Evolutionary conservation across 371 early-diverging fungal species (phyloP), one percentile per base, ranked within the genome.

Genomic region (Zychaea mexicana): DNA sequence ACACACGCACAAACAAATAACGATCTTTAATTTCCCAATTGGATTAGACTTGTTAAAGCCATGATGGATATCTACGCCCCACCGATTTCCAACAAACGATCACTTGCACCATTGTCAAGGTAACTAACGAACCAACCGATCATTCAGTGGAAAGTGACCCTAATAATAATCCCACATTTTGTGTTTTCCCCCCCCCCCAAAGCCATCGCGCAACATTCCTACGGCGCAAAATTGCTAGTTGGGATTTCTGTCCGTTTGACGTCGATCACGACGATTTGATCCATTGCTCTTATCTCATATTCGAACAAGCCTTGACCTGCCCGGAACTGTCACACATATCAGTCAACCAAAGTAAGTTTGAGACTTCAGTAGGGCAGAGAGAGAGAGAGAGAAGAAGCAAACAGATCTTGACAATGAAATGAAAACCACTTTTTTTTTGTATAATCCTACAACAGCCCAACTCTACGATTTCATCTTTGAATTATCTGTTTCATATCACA

Each of bases 221-320:
- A 5, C 73, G 76, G 66, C 58, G 54, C 15, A 81, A 74, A 54
- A 68, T 90, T 2, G 70, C 77, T 12, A 84, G 83, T 46, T 90
- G 92, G 90, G 85, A 87, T 39, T 89, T 89, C 68, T 80, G 81
- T 67, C 89, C 92, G 13, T 85, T 88, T 68, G 86, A 85, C 57
- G 70, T 88, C 27, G 70, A 78, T 31, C 82, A 82, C 45, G 76
- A 78, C 31, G 92, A 91, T 53, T 66, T 89, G 52, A 77, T 90
- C 64, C 88, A 89, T 60, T 85, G 88, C 60, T 87, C 85, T 1
- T 79, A 81, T 57, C 70, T 91, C 31, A 85, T 90, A 60, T 82
- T 91, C 62, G 81, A 87, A 67, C 84, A 88, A 60, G 82, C 83
- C 32, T 74, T 88, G 57, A 68, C 73, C 32, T 70, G 85, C 53